Evolutionary conservation across 2,329 filamentous ascomycete genomes (phyloP).

Genomic region (Ascochyta viciae-villosae): DNA sequence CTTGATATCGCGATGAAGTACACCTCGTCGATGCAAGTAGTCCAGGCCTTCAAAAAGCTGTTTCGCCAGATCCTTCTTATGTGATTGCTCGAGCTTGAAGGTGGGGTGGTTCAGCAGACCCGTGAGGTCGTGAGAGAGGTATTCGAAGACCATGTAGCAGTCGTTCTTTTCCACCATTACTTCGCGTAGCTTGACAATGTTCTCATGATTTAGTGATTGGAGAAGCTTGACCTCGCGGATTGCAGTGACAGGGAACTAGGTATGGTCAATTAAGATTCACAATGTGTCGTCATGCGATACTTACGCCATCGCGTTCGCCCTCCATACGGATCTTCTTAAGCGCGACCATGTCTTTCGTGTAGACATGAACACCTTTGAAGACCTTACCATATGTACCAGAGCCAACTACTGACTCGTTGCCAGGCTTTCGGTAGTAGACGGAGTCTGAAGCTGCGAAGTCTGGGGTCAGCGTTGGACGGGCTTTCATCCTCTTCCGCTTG

Average conservation of each 20-base stretch:
- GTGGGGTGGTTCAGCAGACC: constrained; percentile 93
- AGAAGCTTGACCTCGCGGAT: constrained; percentile 90
- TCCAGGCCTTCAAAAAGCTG: constrained; percentile 94
- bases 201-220: constrained; percentile 82
- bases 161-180: constrained; percentile 99
- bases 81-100: constrained; percentile 81
- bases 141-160: constrained; percentile 99
- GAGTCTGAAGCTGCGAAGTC: constrained; percentile 83
- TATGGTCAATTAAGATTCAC: constrained; percentile 31
- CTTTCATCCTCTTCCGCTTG: constrained; percentile 73
- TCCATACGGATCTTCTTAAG: constrained; percentile 94
- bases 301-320: constrained; percentile 79
- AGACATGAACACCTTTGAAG: constrained; percentile 93
- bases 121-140: constrained; percentile 93
- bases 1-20: constrained; percentile 97
- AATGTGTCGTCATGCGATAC: constrained; percentile 23
- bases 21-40: constrained; percentile 91
- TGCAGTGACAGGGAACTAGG: constrained; percentile 81
- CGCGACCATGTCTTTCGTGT: constrained; percentile 82
- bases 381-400: constrained; percentile 96
- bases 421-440: constrained; percentile 92
- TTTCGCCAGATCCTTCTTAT: constrained; percentile 91
- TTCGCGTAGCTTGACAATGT: constrained; percentile 83
- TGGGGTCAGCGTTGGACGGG: constrained; percentile 71
- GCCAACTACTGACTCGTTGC: constrained; percentile 96